Conservation (phyloP, 139 green algal species). For the Chlamydomonas applanata region DNA sequence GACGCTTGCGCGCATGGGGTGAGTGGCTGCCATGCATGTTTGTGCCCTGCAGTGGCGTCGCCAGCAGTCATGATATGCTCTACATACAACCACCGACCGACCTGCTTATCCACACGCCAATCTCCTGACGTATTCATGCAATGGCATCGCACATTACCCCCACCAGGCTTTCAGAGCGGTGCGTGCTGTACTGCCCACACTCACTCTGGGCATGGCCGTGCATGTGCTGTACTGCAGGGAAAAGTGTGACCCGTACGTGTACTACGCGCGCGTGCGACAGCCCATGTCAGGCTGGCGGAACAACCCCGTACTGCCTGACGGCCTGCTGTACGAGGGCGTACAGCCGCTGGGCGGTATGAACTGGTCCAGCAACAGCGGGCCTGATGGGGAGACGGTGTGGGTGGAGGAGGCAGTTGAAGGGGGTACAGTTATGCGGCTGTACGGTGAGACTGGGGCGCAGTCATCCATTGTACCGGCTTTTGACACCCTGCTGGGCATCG, state of each 20-base stretch:
- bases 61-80: no score
- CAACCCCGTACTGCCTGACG: constrained; percentile 39
- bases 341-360: constrained; percentile 1
- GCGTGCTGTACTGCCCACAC: no score
- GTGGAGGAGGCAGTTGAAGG: constrained; percentile 41
- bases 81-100: no score
- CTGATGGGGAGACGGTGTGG: not conserved
- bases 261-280: constrained; percentile 37
- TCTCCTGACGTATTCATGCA: no score
- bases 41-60: no score
- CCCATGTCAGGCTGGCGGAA: constrained; percentile 42
- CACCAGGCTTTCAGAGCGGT: no score
- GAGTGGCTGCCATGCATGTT: not conserved
- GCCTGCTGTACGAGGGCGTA: constrained; percentile 38
- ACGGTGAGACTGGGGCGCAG: constrained; percentile 55
- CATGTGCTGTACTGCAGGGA: constrained; percentile 8
- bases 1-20: constrained; percentile 41
- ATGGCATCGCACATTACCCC: no score
- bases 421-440: constrained; percentile 32
- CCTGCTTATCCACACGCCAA: no score
- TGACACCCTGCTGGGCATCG: constrained; percentile 39
- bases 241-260: constrained; percentile 48
- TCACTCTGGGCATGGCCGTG: no score
- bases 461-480: constrained; percentile 40
- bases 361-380: not conserved